phyloP scores from a whole-genome alignment of 176 grass and related monocot genomes.

The Triticum urartu region DNA sequence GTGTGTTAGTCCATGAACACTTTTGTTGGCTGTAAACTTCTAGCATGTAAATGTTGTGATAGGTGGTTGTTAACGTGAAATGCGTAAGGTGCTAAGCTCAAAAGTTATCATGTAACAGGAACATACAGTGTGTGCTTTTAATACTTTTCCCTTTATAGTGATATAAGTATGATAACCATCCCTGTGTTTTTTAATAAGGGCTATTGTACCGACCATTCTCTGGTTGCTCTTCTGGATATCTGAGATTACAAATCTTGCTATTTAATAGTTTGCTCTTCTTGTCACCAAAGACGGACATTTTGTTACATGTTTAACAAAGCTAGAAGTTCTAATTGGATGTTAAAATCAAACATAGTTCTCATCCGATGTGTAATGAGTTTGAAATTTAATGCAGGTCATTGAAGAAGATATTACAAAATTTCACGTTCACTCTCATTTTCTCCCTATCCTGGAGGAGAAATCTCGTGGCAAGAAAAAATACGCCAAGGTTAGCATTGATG shows the following conservation, averaged over 20 bases:
- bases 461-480: constrained; percentile 25
- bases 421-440: constrained; percentile 62
- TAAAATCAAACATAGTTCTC: background rate
- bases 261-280: background rate
- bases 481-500: constrained; percentile 64
- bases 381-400: constrained; percentile 49
- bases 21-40: background rate
- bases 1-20: background rate
- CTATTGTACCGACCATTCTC: background rate
- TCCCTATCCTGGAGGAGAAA: constrained; percentile 69
- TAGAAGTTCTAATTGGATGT: background rate
- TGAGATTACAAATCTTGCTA: background rate
- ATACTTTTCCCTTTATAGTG: background rate
- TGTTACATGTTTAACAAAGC: background rate
- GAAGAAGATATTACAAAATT: constrained; percentile 94
- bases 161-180: background rate
- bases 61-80: background rate
- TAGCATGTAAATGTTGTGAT: background rate
- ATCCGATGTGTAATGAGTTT: background rate
- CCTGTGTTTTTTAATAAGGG: background rate
- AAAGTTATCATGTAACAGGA: background rate
- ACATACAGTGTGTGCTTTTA: background rate
- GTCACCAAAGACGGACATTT: background rate
- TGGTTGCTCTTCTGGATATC: background rate
- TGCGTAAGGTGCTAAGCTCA: background rate